phyloP scores from a whole-genome alignment of 768 basidiomycete species.

The Tulasnella sp. region DNA sequence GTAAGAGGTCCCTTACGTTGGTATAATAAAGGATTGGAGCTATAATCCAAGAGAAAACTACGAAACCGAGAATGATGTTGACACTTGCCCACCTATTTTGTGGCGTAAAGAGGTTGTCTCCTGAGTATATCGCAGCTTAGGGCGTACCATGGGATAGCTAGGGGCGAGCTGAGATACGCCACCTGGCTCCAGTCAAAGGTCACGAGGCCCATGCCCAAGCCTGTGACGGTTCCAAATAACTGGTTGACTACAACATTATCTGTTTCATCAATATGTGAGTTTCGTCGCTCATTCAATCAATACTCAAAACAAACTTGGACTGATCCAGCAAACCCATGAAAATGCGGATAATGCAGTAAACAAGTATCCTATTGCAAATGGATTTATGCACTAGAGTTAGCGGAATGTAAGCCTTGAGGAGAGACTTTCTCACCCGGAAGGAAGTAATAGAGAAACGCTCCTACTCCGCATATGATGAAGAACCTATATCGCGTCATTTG shows the following conservation, averaged over 20 bases:
- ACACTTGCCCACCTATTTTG: conserved; percentile 84
- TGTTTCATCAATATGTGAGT: not conserved
- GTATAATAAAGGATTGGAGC: conserved; percentile 91
- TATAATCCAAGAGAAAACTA: conserved; percentile 90
- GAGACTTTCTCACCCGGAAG: conserved; percentile 68
- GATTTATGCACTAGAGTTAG: not conserved
- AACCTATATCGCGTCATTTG: conserved; percentile 73
- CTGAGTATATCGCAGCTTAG: conserved; percentile 36
- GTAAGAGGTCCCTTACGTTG: conserved; percentile 64
- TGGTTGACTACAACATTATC: conserved; percentile 84
- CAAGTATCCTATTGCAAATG: conserved; percentile 67
- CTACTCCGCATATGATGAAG: conserved; percentile 70
- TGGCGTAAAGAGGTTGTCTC: not conserved
- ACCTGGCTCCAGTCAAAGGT: conserved; percentile 94
- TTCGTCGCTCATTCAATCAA: not conserved
- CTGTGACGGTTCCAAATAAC: conserved; percentile 81
- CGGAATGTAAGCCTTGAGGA: not conserved
- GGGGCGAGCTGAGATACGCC: conserved; percentile 66
- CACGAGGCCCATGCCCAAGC: conserved; percentile 84
- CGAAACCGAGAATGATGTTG: conserved; percentile 84
- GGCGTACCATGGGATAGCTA: conserved; percentile 96
- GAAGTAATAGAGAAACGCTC: conserved; percentile 83
- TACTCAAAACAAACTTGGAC: conserved; percentile 38
- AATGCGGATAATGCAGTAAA: conserved; percentile 88
- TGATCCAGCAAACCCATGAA: conserved; percentile 91